Base-by-base conservation (phyloP, 805 yeast species). In the Blastobotrys peoriensis region DNA sequence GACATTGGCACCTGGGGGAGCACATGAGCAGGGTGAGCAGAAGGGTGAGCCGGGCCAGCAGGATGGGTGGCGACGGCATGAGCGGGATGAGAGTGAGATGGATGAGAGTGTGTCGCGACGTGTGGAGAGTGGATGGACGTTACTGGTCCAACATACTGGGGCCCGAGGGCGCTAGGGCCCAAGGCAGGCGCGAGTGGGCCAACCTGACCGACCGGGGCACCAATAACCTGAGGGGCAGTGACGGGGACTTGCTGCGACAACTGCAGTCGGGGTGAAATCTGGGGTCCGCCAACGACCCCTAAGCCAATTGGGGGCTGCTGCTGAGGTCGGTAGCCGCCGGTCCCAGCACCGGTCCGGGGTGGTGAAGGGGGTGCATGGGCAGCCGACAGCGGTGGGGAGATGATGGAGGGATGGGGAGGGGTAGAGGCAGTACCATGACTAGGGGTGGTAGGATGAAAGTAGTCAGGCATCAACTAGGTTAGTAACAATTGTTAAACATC, bases 291-390 rank as follows among this genome's bases (percentile, higher is more conserved):
- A n/a, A n/a, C n/a, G n/a, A n/a, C n/a, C n/a, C n/a, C n/a, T n/a
- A n/a, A n/a, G n/a, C n/a, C n/a, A n/a, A n/a, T n/a, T n/a, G n/a
- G n/a, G n/a, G n/a, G n/a, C n/a, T n/a, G n/a, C n/a, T n/a, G n/a
- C n/a, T n/a, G n/a, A n/a, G n/a, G n/a, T n/a, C n/a, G n/a, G n/a
- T n/a, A n/a, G n/a, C n/a, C n/a, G n/a, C n/a, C n/a, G n/a, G n/a
- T n/a, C n/a, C n/a, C n/a, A n/a, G n/a, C 8, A 25, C 30, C 30
- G 13, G 8, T 25, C 30, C 13, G 8, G 13, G 30, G 8, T 25
- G 43, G n/a, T 23, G 47, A 13, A 20, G 44, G 36, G 34, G 42
- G 38, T 27, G 36, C 39, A 33, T 44, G 46, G 28, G 13, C 30
- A 30, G 17, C 30, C 36, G 47, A 38, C 37, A 28, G 45, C 21